Conservation (phyloP, 768 basidiomycete species). For the Polyporus arcularius region DNA sequence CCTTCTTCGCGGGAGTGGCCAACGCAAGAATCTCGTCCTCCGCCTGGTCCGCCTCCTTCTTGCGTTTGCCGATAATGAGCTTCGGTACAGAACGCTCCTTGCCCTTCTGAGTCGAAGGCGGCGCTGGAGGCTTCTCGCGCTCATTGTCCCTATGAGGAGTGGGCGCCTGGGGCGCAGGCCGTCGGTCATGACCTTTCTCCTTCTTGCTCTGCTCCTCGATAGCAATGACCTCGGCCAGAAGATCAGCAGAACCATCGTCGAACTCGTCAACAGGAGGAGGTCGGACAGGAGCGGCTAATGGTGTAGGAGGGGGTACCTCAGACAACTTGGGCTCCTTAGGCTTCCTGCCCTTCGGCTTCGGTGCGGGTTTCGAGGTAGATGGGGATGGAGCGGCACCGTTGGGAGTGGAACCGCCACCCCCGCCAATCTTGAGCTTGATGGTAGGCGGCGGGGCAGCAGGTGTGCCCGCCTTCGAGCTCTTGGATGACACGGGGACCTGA, state of each 20-base stretch:
- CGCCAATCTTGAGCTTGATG: conserved; percentile 67
- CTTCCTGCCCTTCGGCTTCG: conserved; percentile 26
- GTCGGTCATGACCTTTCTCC: conserved; percentile 12
- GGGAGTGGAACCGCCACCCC: conserved; percentile 3
- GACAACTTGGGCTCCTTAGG: conserved; percentile 32
- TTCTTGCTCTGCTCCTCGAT: conserved; percentile 69
- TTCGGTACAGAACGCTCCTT: conserved; percentile 36
- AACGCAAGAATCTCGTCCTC: conserved; percentile 68
- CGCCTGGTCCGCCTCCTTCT: conserved; percentile 42
- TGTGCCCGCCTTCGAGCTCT: conserved; percentile 18
- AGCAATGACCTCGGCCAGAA: conserved; percentile 80
- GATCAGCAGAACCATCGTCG: conserved; percentile 81
- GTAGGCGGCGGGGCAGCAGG: conserved; percentile 44
- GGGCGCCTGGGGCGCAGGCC: conserved; percentile 2
- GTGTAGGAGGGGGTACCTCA: conserved; percentile 30
- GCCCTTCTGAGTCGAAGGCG: conserved; percentile 18
- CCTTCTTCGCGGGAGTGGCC: conserved; percentile 64
- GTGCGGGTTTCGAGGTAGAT: conserved; percentile 22
- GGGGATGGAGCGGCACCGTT: conserved; percentile 18
- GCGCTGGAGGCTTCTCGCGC: conserved; percentile 18
- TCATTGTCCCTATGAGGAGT: conserved; percentile 22
- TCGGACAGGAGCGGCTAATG: conserved; percentile 43
- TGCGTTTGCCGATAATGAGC: conserved; percentile 53
- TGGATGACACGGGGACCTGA: conserved; percentile 13
- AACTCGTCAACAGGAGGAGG: conserved; percentile 48